Evolutionary conservation across 164 flowering plant genomes (phyloP), one percentile per base, ranked within the genome.

Genomic region (Annona cherimola): DNA sequence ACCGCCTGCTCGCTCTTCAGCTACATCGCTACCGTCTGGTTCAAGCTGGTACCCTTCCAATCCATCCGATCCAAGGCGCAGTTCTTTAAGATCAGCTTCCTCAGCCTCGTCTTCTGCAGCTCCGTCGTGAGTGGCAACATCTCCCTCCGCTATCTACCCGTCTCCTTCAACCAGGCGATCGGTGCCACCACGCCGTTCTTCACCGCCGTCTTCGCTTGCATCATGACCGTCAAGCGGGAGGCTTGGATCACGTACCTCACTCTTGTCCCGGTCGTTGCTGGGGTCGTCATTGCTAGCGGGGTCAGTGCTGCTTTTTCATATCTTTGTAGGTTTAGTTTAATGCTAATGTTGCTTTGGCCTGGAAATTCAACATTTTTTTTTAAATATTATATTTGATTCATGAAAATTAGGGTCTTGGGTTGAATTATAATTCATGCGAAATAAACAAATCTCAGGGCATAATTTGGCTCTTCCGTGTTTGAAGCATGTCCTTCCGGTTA

Each of bases 271-370:
- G 88, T 85, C 40, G 88, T 85, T 4, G 73, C 84, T 26, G 88
- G 88, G 39, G 88, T 85, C 19, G 45, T 85, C 66, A 81, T 85
- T 50, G 86, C 88, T 19, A 83, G 84, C 69, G 88, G 88, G 84
- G 88, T 85, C 73, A 61, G 83, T 41, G 41, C 20, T 16, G 41
- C 41, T 44, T 61, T 39, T 12, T 55, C 42, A 4, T 11, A 2
- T n/a, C 68, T 66, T 5, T 19, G 11, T 44, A 16, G 40, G 5
- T 54, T 61, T 44, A 12, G 59, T 20, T 73, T 70, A 18, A 19
- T 65, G 8, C 2, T 3, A 3, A 39, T 45, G 12, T 68, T 5
- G 18, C 61, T 73, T 35, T 26, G 11, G 26, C 42, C 6, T 54
- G 6, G 42, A 60, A 14, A 20, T 68, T 63, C 54, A 61, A 54